Percentiles rank a stretch among this genome's conserved stretches.
Evolutionary conservation across 2,329 filamentous ascomycete species (phyloP).

Genomic region (Chaetothyriales sp.): DNA sequence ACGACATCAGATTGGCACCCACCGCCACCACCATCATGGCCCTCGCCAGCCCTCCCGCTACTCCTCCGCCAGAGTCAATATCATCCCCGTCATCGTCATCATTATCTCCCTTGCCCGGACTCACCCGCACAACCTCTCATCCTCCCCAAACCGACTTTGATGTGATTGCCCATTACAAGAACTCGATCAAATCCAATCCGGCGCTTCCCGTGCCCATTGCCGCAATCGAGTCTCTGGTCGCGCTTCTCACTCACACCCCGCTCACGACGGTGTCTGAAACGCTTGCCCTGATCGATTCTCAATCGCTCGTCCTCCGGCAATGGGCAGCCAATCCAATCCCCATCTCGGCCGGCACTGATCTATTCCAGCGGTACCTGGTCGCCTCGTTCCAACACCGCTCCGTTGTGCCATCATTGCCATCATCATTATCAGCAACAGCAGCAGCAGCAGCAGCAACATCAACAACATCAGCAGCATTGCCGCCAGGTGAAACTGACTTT

Average conservation of each 20-base stretch:
- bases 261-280: slow-evolving; percentile 88
- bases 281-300: slow-evolving; percentile 63
- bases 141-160: slow-evolving; percentile 20
- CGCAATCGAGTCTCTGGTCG: slow-evolving; percentile 80
- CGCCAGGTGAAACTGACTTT: slow-evolving; percentile 76
- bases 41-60: background rate
- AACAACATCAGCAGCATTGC: slow-evolving; percentile 70
- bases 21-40: background rate
- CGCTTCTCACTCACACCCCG: slow-evolving; percentile 62
- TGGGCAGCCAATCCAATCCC: slow-evolving; percentile 79
- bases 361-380: slow-evolving; percentile 89
- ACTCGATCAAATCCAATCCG: slow-evolving; percentile 51
- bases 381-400: slow-evolving; percentile 46
- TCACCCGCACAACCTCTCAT: slow-evolving; percentile 1
- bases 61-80: background rate
- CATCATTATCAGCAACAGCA: slow-evolving; percentile 21
- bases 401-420: slow-evolving; percentile 20
- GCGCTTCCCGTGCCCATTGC: slow-evolving; percentile 92
- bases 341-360: slow-evolving; percentile 80
- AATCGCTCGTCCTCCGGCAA: slow-evolving; percentile 62
- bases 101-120: background rate
- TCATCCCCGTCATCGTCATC: background rate
- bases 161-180: slow-evolving; percentile 51
- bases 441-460: slow-evolving; percentile 57
- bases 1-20: too few relatives aligned